Conservation (phyloP, 805 yeast species). For the Ogataea ganodermae region DNA sequence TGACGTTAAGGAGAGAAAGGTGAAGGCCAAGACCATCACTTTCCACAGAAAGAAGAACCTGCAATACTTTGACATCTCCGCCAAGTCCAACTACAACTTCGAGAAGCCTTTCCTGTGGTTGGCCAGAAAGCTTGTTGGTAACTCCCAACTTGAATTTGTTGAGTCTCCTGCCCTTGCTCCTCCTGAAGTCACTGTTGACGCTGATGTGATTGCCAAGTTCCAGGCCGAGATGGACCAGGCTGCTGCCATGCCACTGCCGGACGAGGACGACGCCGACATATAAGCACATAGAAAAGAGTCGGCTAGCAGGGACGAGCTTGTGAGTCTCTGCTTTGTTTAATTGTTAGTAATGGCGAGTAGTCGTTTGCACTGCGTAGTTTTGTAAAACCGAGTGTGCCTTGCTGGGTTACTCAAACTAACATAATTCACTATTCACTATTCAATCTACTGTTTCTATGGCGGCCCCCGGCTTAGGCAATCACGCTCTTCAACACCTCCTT, state of each 20-base stretch:
- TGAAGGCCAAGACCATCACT: conserved; percentile 99
- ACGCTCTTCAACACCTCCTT: conserved; percentile 48
- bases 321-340: conserved; percentile 1
- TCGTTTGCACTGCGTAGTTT: not conserved
- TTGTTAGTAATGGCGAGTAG: conserved; percentile 8
- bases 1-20: conserved; percentile 99
- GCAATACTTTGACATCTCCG: conserved; percentile 99
- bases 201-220: conserved; percentile 95
- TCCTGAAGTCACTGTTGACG: conserved; percentile 98
- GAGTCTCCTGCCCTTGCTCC: conserved; percentile 99
- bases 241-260: conserved; percentile 98
- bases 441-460: not conserved
- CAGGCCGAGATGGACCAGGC: conserved; percentile 99
- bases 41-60: conserved; percentile 99
- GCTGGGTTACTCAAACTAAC: no score
- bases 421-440: no score
- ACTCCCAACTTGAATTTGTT: conserved; percentile 96
- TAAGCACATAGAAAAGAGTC: conserved; percentile 41
- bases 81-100: conserved; percentile 98
- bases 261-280: conserved; percentile 99
- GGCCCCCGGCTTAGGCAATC: conserved; percentile 31
- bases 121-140: conserved; percentile 98
- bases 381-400: not conserved
- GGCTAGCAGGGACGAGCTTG: not conserved
- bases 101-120: conserved; percentile 99